These are phyloP conservation scores for Macrotyloma uniflorum DNA, from an alignment of 306 rosid species.

Conservation along the genomic window DNA sequence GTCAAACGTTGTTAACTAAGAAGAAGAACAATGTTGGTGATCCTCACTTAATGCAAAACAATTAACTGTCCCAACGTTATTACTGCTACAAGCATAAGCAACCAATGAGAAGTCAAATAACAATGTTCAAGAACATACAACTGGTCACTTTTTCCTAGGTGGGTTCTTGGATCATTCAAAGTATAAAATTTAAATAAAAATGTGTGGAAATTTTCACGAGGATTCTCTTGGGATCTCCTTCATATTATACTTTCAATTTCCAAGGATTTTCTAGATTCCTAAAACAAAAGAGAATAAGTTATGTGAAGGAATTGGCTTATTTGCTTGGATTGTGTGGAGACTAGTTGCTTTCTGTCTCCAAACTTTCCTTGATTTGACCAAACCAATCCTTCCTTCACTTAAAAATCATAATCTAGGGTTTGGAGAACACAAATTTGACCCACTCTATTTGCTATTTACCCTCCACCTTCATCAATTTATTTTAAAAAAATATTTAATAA, in stretches of 20 bases:
- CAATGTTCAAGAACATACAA: not conserved
- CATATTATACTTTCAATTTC: slow-evolving; percentile 26
- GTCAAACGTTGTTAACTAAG: no score
- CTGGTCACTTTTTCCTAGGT: slow-evolving; percentile 14
- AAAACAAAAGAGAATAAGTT: not conserved
- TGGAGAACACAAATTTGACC: not conserved
- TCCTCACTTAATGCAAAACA: no score
- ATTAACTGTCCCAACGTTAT: not conserved
- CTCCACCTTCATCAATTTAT: not conserved
- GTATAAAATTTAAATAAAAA: not conserved
- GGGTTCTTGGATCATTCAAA: slow-evolving; percentile 40
- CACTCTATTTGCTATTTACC: not conserved
- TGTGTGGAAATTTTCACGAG: not conserved
- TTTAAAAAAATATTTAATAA: no score
- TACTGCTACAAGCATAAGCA: not conserved
- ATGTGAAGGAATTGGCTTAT: not conserved
- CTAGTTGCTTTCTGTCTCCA: slow-evolving; percentile 22
- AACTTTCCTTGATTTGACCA: slow-evolving; percentile 22
- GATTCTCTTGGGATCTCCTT: slow-evolving; percentile 33
- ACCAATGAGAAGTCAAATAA: not conserved
- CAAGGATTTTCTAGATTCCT: not conserved
- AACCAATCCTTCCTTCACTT: slow-evolving; percentile 4
- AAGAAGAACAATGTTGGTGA: no score
- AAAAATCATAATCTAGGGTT: not conserved
- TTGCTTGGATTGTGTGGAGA: not conserved